A percentile compares a stretch with the other conserved stretches of the same genome.
These are phyloP conservation scores for Hydrangea macrophylla DNA, from an alignment of 148 eudicot genomes.

Conservation along the genomic window DNA sequence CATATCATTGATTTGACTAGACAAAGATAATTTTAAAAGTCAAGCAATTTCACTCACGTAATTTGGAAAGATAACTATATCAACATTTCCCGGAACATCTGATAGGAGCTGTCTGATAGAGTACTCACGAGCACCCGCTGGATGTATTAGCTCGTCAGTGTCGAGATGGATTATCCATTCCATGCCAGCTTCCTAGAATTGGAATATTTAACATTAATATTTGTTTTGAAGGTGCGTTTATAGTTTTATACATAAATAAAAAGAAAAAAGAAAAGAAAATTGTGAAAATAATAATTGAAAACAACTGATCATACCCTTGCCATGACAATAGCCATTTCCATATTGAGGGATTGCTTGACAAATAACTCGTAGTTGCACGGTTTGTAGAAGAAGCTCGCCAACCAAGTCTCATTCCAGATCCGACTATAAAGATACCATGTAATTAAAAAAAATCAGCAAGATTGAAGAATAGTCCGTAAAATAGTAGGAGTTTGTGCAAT, in stretches of 20 bases:
- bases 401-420: conserved; percentile 78
- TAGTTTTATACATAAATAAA: not conserved
- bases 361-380: conserved; percentile 85
- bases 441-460: not conserved
- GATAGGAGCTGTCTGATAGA: conserved; percentile 50
- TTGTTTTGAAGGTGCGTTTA: no score
- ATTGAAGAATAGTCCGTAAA: not conserved
- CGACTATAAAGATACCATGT: conserved; percentile 40
- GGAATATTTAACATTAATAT: conserved; percentile 7
- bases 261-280: not conserved
- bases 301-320: conserved; percentile 53
- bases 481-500: not conserved
- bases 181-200: conserved; percentile 60
- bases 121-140: conserved; percentile 64
- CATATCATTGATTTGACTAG: not conserved
- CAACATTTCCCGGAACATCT: conserved; percentile 52
- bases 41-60: conserved; percentile 41
- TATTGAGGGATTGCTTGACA: conserved; percentile 79
- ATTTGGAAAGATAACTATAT: conserved; percentile 60
- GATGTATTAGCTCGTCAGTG: conserved; percentile 85
- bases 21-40: not conserved
- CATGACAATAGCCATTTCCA: conserved; percentile 83
- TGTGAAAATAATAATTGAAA: not conserved
- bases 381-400: conserved; percentile 65
- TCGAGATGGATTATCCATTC: conserved; percentile 90